Conservation (phyloP, 495 filamentous ascomycete genomes). For the Neurospora tetrasperma region DNA sequence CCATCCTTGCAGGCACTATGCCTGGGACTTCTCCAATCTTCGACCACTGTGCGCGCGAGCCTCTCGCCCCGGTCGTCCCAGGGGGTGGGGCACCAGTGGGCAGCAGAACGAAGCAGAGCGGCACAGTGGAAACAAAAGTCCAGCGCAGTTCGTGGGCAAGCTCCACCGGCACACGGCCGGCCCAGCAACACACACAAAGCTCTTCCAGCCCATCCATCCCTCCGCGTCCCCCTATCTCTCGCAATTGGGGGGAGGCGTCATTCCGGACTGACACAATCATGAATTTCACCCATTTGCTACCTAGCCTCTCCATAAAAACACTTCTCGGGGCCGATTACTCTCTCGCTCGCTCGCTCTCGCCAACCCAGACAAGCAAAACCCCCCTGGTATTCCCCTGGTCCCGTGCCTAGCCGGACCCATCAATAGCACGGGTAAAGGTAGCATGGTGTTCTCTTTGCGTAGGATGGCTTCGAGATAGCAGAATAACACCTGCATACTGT, state of each 20-base stretch:
- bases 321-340: neutral
- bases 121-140: conserved; percentile 11
- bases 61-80: conserved; percentile 17
- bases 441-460: neutral
- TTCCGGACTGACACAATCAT: neutral
- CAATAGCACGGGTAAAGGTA: neutral
- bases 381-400: neutral
- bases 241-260: neutral
- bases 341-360: neutral
- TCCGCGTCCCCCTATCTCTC: neutral
- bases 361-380: neutral
- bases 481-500: neutral
- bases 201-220: neutral
- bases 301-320: neutral
- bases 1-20: conserved; percentile 17
- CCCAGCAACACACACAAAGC: neutral
- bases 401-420: neutral
- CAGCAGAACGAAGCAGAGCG: neutral
- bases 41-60: conserved; percentile 8
- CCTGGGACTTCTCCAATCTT: conserved; percentile 12
- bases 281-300: neutral
- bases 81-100: conserved; percentile 4
- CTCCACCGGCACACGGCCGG: conserved; percentile 4
- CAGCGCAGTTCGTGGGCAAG: conserved; percentile 1
- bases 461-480: neutral